phyloP scores from a whole-genome alignment of 768 basidiomycete species.

The Leccinum subtestaceum region DNA sequence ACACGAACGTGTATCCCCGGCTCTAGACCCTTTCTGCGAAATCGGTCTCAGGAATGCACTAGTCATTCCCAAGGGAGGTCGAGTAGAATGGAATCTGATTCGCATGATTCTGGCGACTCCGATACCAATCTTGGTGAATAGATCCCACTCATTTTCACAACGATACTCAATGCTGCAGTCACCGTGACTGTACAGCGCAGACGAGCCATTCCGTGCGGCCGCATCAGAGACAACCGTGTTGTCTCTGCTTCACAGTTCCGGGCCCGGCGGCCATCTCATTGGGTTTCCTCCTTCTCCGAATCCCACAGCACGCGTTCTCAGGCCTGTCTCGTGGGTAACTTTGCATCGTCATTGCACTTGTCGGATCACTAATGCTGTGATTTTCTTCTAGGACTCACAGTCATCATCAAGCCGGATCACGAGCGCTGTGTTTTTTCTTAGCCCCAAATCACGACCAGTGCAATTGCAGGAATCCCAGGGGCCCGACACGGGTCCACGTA shows the following conservation, averaged over 20 bases:
- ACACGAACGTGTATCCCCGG: slow-evolving; percentile 12
- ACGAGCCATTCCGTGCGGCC: slow-evolving; percentile 29
- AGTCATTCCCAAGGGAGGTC: neutral
- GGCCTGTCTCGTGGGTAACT: neutral
- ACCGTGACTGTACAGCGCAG: slow-evolving; percentile 25
- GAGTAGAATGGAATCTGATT: no score
- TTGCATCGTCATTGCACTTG: neutral
- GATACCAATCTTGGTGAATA: neutral
- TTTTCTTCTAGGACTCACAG: neutral
- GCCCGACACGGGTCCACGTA: neutral
- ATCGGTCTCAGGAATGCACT: neutral
- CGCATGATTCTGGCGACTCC: neutral
- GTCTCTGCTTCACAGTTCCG: neutral
- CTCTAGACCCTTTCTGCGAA: neutral
- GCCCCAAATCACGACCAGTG: neutral
- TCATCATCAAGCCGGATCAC: neutral
- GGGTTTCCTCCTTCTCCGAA: neutral
- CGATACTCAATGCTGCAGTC: no score
- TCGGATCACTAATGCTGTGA: neutral
- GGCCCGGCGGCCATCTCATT: neutral
- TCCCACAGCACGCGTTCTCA: neutral
- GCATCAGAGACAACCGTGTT: slow-evolving; percentile 27
- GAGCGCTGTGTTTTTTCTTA: neutral
- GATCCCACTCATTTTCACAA: no score
- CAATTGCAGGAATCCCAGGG: neutral